Evolutionary conservation across 495 filamentous ascomycete species (phyloP).

Genomic region (Penicillium egyptiacum): DNA sequence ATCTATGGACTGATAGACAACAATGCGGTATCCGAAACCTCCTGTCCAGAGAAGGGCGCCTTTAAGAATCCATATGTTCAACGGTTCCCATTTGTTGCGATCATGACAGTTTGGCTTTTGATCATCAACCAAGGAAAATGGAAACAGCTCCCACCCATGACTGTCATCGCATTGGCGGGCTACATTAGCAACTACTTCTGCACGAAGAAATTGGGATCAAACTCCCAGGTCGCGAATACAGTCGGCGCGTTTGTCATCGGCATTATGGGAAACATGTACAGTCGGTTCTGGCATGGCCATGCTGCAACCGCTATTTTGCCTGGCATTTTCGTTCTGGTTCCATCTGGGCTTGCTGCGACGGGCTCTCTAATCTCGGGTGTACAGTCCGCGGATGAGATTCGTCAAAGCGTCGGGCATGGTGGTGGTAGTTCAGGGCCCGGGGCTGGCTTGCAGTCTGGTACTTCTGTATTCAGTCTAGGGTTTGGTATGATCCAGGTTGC

Average conservation of each 20-base stretch:
- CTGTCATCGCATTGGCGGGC: slow-evolving; percentile 71
- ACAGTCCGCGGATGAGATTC: slow-evolving; percentile 71
- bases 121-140: slow-evolving; percentile 89
- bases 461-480: slow-evolving; percentile 32
- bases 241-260: slow-evolving; percentile 82
- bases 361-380: slow-evolving; percentile 78
- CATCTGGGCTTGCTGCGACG: slow-evolving; percentile 75
- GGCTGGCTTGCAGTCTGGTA: slow-evolving; percentile 18
- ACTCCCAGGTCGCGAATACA: slow-evolving; percentile 77
- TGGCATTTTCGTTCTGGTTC: slow-evolving; percentile 89
- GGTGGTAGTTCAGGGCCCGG: slow-evolving; percentile 10
- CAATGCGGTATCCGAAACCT: slow-evolving; percentile 67
- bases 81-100: slow-evolving; percentile 50
- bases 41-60: slow-evolving; percentile 52
- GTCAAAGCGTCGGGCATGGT: slow-evolving; percentile 45
- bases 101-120: slow-evolving; percentile 60
- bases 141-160: slow-evolving; percentile 84
- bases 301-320: slow-evolving; percentile 84
- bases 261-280: slow-evolving; percentile 80
- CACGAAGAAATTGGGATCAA: slow-evolving; percentile 64
- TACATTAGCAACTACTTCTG: slow-evolving; percentile 83
- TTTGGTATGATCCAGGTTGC: slow-evolving; percentile 71
- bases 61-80: slow-evolving; percentile 34
- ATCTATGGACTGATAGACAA: slow-evolving; percentile 79
- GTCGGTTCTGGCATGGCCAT: slow-evolving; percentile 72